Evolutionary conservation across 164 flowering plant species (phyloP), one percentile per base, ranked within the genome.

Genomic region (Sedum album): DNA sequence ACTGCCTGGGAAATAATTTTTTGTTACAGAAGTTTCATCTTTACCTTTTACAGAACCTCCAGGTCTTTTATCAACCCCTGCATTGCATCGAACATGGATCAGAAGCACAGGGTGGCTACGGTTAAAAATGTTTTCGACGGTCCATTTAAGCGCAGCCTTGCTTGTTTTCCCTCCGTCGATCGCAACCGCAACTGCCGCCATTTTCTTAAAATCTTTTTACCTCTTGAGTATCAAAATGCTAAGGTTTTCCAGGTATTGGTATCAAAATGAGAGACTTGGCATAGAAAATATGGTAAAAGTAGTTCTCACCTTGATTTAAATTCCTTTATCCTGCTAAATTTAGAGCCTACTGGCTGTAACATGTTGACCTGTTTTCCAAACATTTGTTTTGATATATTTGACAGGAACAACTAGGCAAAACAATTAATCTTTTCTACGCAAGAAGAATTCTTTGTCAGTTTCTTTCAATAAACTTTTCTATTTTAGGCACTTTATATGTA

Each of bases 101-200:
- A 86, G 73, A 33, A 81, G 17, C 35, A 84, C 57, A 67, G 84
- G 78, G 61, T 81, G 82, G 68, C 84, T 86, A 20, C 60, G 77
- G 71, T 68, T 6, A 60, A 86, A 75, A 53, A 86, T 75, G 70
- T 82, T 70, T 8, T 84, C 88, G 31, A 71, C 68, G 6, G 84
- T 76, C 90, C 90, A 86, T 80, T 71, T 81, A 36, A 86, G 39
- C 10, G 88, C 88, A 70, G 76, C 18, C 48, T 84, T 86, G 74
- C 88, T 86, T 2, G 77, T 77, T 80, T 81, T 84, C 25, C 84
- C 86, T 36, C 73, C 83, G 76, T 83, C 84, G 13, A 86, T 72
- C 6, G 85, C 88, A 3, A 86, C 81, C 9, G 86, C 90, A 15
- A 84, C 77, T 64, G 78, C 39, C 44, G 80, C 82, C 46, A 72